These are phyloP conservation scores for Lotmaria passim DNA, from an alignment of 208 protist genomes.

Conservation along the genomic window DNA sequence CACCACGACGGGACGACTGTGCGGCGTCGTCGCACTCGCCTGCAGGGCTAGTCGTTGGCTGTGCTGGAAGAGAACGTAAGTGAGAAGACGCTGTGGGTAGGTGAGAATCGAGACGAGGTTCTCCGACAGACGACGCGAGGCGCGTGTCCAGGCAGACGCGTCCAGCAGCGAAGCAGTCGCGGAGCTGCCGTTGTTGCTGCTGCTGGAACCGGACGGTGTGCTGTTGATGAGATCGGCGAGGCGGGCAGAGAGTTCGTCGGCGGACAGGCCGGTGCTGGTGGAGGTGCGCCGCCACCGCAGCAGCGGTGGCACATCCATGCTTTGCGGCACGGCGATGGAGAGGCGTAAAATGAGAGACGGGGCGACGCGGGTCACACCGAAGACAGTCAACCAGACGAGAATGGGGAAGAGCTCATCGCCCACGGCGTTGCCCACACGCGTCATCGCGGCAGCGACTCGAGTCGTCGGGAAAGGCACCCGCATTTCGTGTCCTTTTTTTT, in stretches of 20 bases:
- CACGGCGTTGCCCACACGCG: slow-evolving; percentile 16
- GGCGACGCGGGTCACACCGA: slow-evolving; percentile 27
- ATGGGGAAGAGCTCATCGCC: slow-evolving; percentile 34
- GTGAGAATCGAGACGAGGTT: slow-evolving; percentile 12
- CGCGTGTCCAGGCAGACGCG: background rate
- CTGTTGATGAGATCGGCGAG: slow-evolving; percentile 25
- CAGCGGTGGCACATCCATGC: slow-evolving; percentile 32
- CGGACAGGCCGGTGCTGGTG: background rate
- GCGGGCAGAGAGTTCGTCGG: slow-evolving; percentile 20
- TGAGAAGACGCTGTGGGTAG: slow-evolving; percentile 25
- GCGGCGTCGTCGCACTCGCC: background rate
- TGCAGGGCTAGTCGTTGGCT: slow-evolving; percentile 13
- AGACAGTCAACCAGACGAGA: slow-evolving; percentile 27
- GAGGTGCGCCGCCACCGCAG: slow-evolving; percentile 26
- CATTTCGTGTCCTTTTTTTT: slow-evolving; percentile 1
- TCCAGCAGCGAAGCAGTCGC: slow-evolving; percentile 7
- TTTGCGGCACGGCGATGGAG: slow-evolving; percentile 32
- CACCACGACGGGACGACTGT: background rate
- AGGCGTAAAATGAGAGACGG: slow-evolving; percentile 25
- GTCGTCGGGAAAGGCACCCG: background rate
- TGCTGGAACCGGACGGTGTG: slow-evolving; percentile 17
- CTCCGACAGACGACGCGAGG: slow-evolving; percentile 10
- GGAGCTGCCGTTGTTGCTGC: background rate
- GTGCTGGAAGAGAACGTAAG: slow-evolving; percentile 27
- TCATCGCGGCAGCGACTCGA: background rate